Evolutionary conservation across 1,284 basidiomycete species (phyloP).

Genomic region (Rhodotorula sp.): DNA sequence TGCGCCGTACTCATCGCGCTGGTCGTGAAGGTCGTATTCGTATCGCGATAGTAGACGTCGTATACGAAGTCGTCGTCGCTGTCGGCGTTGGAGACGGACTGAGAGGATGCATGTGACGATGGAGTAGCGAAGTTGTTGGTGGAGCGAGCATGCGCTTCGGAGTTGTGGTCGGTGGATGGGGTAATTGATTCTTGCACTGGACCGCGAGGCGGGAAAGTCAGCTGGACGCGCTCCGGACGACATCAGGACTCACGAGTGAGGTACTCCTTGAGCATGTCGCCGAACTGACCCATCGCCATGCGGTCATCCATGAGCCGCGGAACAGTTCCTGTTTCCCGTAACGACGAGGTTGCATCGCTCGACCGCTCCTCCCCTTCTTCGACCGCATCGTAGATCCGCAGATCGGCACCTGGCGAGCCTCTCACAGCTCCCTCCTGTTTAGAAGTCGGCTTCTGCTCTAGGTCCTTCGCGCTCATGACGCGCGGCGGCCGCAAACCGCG

Average conservation of each 20-base stretch:
- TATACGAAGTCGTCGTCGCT: slow-evolving; percentile 34
- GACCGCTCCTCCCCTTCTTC: background rate
- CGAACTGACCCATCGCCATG: slow-evolving; percentile 40
- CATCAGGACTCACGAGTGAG: slow-evolving; percentile 34
- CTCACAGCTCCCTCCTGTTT: background rate
- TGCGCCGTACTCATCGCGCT: too few relatives aligned
- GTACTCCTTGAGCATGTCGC: slow-evolving; percentile 44
- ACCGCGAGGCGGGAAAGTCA: background rate
- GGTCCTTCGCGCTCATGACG: background rate
- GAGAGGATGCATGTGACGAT: slow-evolving; percentile 2
- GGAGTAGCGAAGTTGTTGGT: background rate
- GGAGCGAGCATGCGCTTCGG: background rate
- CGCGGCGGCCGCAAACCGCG: slow-evolving; percentile 18
- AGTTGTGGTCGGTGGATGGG: background rate
- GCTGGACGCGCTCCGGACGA: too few relatives aligned
- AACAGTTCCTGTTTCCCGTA: too few relatives aligned
- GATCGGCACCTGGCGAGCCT: background rate
- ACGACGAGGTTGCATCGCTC: too few relatives aligned
- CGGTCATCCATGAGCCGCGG: background rate
- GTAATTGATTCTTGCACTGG: slow-evolving; percentile 17
- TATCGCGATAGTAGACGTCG: slow-evolving; percentile 43
- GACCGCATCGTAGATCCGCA: slow-evolving; percentile 34
- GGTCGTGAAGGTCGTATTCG: background rate
- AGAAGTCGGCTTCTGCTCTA: too few relatives aligned
- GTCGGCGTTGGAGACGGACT: slow-evolving; percentile 8